Percentiles rank a stretch among this genome's conserved stretches.
These are phyloP conservation scores for Elongisporangium undulatum DNA, from an alignment of 352 stramenopile species.

Conservation along the genomic window DNA sequence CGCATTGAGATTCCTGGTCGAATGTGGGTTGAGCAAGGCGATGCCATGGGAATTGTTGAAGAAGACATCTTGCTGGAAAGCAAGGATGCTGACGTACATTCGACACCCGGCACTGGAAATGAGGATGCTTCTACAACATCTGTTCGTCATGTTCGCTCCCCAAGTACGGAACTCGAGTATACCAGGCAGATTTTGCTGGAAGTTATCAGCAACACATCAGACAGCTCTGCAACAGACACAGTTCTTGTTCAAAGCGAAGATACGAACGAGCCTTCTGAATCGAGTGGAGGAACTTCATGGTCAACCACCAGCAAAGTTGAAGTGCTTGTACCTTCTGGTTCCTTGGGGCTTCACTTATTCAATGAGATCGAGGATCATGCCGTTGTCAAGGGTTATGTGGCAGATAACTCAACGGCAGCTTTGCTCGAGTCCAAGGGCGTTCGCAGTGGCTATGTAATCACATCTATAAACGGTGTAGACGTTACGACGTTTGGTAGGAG, in stretches of 20 bases:
- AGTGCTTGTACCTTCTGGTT: conserved; percentile 30
- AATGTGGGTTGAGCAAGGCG: conserved; percentile 22
- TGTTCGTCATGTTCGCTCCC: conserved; percentile 3
- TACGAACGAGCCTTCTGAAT: background rate
- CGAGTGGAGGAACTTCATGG: conserved; percentile 10
- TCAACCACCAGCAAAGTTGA: conserved; percentile 23
- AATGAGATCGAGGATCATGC: conserved; percentile 50
- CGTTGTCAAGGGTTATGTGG: conserved; percentile 49
- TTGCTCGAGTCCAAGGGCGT: conserved; percentile 30
- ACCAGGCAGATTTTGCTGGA: conserved; percentile 27
- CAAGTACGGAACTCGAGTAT: conserved; percentile 18
- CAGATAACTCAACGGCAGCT: conserved; percentile 34
- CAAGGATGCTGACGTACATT: conserved; percentile 7
- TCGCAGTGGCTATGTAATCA: conserved; percentile 30
- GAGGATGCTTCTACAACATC: conserved; percentile 1
- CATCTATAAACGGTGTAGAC: conserved; percentile 54
- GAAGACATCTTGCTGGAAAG: conserved; percentile 5
- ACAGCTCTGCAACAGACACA: conserved; percentile 3
- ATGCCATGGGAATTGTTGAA: background rate
- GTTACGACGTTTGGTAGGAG: conserved; percentile 28
- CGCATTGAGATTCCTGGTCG: conserved; percentile 35
- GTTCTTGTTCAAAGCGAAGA: conserved; percentile 12
- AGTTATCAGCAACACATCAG: conserved; percentile 7
- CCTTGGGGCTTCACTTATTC: conserved; percentile 55
- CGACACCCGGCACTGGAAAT: background rate